Evolutionary conservation across 2,329 filamentous ascomycete genomes (phyloP).

Genomic region (Anisogramma anomala): DNA sequence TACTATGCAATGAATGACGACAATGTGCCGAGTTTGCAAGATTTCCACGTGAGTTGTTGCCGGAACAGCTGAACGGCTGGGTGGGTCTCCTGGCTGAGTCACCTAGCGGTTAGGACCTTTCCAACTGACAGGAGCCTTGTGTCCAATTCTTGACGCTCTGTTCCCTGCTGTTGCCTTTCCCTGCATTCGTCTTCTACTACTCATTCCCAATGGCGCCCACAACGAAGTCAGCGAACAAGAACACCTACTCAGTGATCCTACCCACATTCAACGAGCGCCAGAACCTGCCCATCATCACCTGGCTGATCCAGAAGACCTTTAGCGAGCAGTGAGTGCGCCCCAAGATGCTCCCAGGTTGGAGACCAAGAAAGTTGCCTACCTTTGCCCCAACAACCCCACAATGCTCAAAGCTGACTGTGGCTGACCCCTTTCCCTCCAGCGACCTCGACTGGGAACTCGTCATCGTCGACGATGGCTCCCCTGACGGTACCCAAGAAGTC

Average conservation of each 20-base stretch:
- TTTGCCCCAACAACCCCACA: not conserved
- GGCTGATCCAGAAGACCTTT: conserved; percentile 88
- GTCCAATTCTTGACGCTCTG: conserved; percentile 14
- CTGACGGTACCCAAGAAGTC: conserved; percentile 86
- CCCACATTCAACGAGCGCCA: conserved; percentile 97
- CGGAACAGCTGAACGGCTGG: too few relatives aligned
- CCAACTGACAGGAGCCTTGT: conserved; percentile 5
- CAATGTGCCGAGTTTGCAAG: too few relatives aligned
- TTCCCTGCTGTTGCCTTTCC: not conserved
- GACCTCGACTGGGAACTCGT: conserved; percentile 95
- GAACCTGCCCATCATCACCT: conserved; percentile 92
- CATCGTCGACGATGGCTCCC: conserved; percentile 95
- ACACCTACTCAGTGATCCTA: conserved; percentile 95
- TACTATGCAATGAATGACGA: too few relatives aligned
- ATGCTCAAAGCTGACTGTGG: not conserved
- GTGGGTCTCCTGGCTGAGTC: too few relatives aligned
- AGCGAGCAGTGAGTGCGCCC: conserved; percentile 59
- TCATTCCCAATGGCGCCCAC: conserved; percentile 33
- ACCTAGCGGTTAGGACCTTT: too few relatives aligned
- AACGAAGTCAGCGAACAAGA: conserved; percentile 29
- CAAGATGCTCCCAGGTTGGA: not conserved
- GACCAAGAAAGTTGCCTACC: not conserved
- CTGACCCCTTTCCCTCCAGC: conserved; percentile 32
- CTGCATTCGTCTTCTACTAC: conserved; percentile 3
- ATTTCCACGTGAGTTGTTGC: too few relatives aligned